Base-by-base conservation (phyloP, 1,139 yeast species). In the Yamadazyma pseudoaaseri region DNA sequence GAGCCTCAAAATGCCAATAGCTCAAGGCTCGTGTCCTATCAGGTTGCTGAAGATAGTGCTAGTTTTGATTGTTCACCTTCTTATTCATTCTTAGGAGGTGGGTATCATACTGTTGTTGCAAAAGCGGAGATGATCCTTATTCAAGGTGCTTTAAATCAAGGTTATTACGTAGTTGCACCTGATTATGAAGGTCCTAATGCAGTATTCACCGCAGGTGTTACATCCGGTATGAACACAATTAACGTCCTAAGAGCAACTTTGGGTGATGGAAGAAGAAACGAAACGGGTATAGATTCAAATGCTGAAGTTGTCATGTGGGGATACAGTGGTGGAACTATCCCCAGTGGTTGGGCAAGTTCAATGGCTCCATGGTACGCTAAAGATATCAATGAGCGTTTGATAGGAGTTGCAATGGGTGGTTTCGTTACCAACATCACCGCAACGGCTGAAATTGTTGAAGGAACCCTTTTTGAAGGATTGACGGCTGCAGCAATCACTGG, bases 251-350 rank as follows among this genome's bases (percentile, higher is more conserved):
- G 62, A 33, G 72, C 61, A 5, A 51, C 54, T 1, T 51, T 64
- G 33, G 30, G 37, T 2, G 32, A 25, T 6, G 12, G 12, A 4
- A 43, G 61, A 2, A 43, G 43, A 1, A 48, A 52, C 28, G 30
- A 46, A 13, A 64, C 71, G 3, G 65, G 66, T 3, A 38, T 65
- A 24, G 35, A 46, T 8, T 9, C 44, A 1, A 45, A 55, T 31
- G 65, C 70, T 4, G 44, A 51, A 29, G 48, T 56, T 1, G 54
- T 51, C 1, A 16, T 60, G 24, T 65, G 66, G 65, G 72, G 73
- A 0, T 66, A 62, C 38, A 62, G 69, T 6, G 73, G 72, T 16
- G 72, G 72, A 1, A 47, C 65, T 2, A 42, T 64, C n/a, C 65
- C 71, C 3, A 42, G 61, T 4, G 56, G 57, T 1, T 65, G 70